Evolutionary conservation across 2,329 filamentous ascomycete genomes (phyloP), one percentile per base, ranked within the genome.

Genomic region (Penicillium digitatum): DNA sequence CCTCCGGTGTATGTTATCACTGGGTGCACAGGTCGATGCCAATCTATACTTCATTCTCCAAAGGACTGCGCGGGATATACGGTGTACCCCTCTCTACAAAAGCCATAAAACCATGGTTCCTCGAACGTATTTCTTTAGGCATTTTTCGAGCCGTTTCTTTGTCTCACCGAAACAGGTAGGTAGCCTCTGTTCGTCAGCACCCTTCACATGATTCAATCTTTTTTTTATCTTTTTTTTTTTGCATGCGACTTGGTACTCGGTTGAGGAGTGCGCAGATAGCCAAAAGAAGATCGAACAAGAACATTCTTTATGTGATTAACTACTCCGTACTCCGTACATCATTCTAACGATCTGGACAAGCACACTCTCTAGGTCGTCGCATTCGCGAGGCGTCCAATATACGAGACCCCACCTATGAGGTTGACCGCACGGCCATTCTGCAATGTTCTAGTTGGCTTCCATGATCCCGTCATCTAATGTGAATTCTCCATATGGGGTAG

Each of bases 331-430:
- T n/a, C n/a, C n/a, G n/a, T n/a, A 37, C n/a, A 5, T 18, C 16
- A 18, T 32, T 3, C 34, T 37, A 35, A 26, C 26, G 14, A 10
- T 12, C n/a, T 42, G 24, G 39, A 42, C 16, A n/a, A 43, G 7
- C 38, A 11, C 11, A 31, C 26, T 42, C 51, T 56, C 39, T 42
- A 24, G 46, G 26, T 54, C 39, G 26, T 54, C 39, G 34, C 38
- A 54, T 50, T 49, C 26, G 50, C 18, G 48, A 61, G 54, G 56
- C 58, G 53, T 58, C 55, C 58, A 58, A 53, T 54, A 57, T 59
- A 55, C 54, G 52, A 57, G 53, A 42, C 49, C 54, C 50, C 59
- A 56, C 57, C 50, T 51, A 16, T 38, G 37, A 51, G 42, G 48
- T 53, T 51, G 48, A 38, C 45, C 48, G 52, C 40, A 52, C 46